phyloP scores from a whole-genome alignment of 768 basidiomycete genomes.

The Mycena belliarum region DNA sequence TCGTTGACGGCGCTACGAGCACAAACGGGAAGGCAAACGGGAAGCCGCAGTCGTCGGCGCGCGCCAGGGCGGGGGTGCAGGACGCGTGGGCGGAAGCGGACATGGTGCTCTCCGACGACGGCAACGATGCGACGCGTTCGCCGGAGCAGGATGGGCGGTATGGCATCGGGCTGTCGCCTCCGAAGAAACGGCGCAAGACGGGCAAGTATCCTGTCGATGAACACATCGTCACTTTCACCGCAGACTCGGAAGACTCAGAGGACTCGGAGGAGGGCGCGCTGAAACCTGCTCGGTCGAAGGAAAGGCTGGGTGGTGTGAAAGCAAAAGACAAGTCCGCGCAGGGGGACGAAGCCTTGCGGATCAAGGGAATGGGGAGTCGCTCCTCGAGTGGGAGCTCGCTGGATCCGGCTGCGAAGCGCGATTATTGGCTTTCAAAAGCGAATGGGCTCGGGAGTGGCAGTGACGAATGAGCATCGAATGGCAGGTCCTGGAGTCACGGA shows the following conservation, averaged over 20 bases:
- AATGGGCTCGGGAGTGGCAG: conserved; percentile 15
- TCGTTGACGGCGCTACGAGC: conserved; percentile 6
- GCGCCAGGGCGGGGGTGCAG: conserved; percentile 25
- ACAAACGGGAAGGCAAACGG: conserved; percentile 9
- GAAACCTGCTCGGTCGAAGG: not conserved
- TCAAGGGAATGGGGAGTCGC: conserved; percentile 18
- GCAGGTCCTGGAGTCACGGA: not conserved
- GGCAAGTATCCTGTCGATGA: conserved; percentile 37
- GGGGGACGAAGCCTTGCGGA: not conserved
- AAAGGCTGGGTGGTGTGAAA: not conserved
- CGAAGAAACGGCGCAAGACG: conserved; percentile 47
- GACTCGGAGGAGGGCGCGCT: not conserved
- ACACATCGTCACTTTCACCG: conserved; percentile 25
- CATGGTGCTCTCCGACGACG: conserved; percentile 28
- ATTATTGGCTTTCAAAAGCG: conserved; percentile 47
- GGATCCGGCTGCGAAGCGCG: conserved; percentile 27
- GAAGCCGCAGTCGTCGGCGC: conserved; percentile 15
- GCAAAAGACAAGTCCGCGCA: not conserved
- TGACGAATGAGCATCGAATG: not conserved
- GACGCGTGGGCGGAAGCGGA: conserved; percentile 45
- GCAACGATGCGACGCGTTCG: conserved; percentile 2
- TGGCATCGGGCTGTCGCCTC: conserved; percentile 46
- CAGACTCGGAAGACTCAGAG: conserved; percentile 10
- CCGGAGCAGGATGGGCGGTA: conserved; percentile 61
- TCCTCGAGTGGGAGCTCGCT: conserved; percentile 19